Evolutionary conservation across 495 filamentous ascomycete genomes (phyloP), one percentile per base, ranked within the genome.

Genomic region (Tuber umbilicatum): DNA sequence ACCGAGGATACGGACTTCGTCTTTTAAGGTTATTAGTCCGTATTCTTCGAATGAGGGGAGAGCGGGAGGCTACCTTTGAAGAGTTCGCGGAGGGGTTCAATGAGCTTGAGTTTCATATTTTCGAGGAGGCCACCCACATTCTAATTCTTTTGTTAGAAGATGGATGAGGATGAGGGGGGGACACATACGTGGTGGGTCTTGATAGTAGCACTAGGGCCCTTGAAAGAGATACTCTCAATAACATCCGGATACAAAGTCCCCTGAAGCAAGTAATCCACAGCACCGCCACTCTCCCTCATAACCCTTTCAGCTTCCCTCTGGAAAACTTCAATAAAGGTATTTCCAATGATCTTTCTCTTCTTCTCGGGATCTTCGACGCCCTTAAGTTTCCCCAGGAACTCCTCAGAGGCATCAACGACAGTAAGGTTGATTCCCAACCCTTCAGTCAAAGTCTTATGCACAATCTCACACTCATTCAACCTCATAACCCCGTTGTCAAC

Each of bases 301-400:
- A 97, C 93, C 82, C 90, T 87, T 76, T 89, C 87, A 4, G 93
- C 94, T 75, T 92, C 90, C 42, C 89, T 86, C 83, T 97, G 90
- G 84, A 97, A 97, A 37, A 97, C 84, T 75, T 97, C 93, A 81
- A 97, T 97, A 83, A 84, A 86, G 35, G 88, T 91, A 74, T 86
- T 86, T 42, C 93, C 94, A 80, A 99, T 97, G 80, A 97, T 89
- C 85, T 95, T 97, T 40, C 94, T 88, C 87, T 99, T 99, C 84
- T 90, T 87, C 84, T 98, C 94, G 0, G 95, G 95, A 60, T 97
- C 92, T 47, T 86, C 85, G 50, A 95, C 88, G 39, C 93, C 94
- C 83, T 90, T 90, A 14, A 99, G 87, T 23, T 89, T 85, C 14
- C 82, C 84, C 35, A 97, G 83, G 86, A 98, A 98, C 23, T 86